A percentile compares a stretch with the other conserved stretches of the same genome.
These are phyloP conservation scores for Comarum palustre DNA, from an alignment of 306 rosid genomes.

Conservation along the genomic window DNA sequence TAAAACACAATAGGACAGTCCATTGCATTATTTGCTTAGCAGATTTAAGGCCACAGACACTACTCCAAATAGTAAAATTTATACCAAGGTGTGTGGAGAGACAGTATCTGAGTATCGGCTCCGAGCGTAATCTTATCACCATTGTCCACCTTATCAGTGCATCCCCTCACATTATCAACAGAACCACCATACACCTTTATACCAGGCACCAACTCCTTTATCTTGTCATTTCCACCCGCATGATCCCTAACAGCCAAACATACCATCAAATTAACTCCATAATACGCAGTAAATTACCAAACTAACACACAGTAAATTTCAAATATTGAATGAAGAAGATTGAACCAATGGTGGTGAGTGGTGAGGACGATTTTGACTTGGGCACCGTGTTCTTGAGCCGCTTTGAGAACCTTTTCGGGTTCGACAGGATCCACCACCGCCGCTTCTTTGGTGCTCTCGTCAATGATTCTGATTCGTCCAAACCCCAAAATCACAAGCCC, in stretches of 20 bases:
- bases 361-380: slow-evolving; percentile 81
- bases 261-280: background rate
- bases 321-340: background rate
- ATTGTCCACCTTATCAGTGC: slow-evolving; percentile 74
- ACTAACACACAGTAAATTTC: background rate
- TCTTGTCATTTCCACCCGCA: slow-evolving; percentile 86
- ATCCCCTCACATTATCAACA: slow-evolving; percentile 77
- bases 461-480: slow-evolving; percentile 50
- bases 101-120: slow-evolving; percentile 54
- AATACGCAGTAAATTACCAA: background rate
- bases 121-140: slow-evolving; percentile 82
- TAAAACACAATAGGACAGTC: no score
- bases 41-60: background rate
- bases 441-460: slow-evolving; percentile 75
- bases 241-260: slow-evolving; percentile 53
- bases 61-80: background rate
- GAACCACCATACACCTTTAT: slow-evolving; percentile 88
- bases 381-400: slow-evolving; percentile 55
- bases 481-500: no score
- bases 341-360: slow-evolving; percentile 88
- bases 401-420: slow-evolving; percentile 72
- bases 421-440: slow-evolving; percentile 92
- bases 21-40: background rate
- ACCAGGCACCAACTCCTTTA: slow-evolving; percentile 75
- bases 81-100: slow-evolving; percentile 93